These are phyloP conservation scores for Apophysomyces ossiformis DNA, from an alignment of 371 early-diverging fungal genomes.

Conservation along the genomic window DNA sequence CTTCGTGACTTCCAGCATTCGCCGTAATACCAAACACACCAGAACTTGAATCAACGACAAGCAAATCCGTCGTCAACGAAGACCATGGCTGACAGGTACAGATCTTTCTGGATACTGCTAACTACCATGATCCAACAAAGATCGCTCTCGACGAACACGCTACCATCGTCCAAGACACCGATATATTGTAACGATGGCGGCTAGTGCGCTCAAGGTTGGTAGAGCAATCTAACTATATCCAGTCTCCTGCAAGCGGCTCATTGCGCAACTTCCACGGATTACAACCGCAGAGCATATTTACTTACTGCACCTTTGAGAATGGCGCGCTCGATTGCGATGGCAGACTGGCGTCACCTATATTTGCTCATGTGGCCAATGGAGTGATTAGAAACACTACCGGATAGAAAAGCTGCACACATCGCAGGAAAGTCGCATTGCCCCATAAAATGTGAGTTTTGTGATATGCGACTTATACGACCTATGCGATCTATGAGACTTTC, in stretches of 20 bases:
- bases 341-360: slow-evolving; percentile 5
- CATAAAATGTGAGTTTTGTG: too few relatives aligned
- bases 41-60: slow-evolving; percentile 5
- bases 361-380: too few relatives aligned
- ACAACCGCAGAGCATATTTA: not conserved
- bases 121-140: slow-evolving; percentile 5
- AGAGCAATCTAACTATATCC: not conserved
- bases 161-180: too few relatives aligned
- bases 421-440: too few relatives aligned
- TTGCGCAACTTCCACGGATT: not conserved
- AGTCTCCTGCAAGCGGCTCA: not conserved
- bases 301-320: slow-evolving; percentile 5
- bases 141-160: slow-evolving; percentile 2
- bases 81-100: not conserved
- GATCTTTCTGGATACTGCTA: not conserved
- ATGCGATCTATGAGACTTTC: too few relatives aligned
- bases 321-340: not conserved
- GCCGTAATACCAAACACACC: not conserved
- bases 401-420: too few relatives aligned
- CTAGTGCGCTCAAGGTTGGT: not conserved
- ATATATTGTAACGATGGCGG: not conserved
- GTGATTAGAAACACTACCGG: too few relatives aligned
- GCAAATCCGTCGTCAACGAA: not conserved
- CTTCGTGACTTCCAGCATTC: too few relatives aligned
- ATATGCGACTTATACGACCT: too few relatives aligned